Conservation (phyloP, 805 yeast species). For the Lipomyces starkeyi region DNA sequence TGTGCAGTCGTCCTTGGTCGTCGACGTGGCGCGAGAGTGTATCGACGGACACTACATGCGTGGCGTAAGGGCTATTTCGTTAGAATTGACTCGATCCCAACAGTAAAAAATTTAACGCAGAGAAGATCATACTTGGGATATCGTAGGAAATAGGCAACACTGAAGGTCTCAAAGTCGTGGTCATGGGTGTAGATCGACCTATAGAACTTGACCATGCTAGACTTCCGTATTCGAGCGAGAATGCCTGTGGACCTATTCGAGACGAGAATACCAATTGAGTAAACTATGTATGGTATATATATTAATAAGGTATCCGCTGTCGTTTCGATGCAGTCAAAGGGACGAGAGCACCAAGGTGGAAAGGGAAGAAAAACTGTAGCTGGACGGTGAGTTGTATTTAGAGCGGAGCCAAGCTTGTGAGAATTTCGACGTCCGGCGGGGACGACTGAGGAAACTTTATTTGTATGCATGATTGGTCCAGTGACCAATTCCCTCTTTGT, state of each 20-base stretch:
- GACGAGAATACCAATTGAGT: not conserved
- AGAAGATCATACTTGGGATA: constrained; percentile 33
- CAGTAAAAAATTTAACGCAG: not conserved
- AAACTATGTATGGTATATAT: not conserved
- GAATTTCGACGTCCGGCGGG: not conserved
- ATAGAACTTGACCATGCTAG: constrained; percentile 34
- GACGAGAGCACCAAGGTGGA: not conserved
- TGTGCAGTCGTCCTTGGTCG: constrained; percentile 65
- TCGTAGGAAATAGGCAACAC: constrained; percentile 35
- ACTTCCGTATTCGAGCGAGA: not conserved
- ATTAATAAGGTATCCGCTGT: not conserved
- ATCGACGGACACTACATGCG: constrained; percentile 84
- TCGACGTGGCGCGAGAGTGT: constrained; percentile 69
- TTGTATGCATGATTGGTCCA: not conserved
- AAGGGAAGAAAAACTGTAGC: not conserved
- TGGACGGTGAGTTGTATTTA: not conserved
- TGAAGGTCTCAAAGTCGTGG: constrained; percentile 35
- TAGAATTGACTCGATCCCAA: not conserved
- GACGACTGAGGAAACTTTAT: not conserved
- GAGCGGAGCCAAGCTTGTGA: not conserved
- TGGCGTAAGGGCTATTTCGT: constrained; percentile 71
- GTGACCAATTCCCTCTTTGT: not conserved
- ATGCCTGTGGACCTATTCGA: not conserved
- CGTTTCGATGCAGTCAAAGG: not conserved
- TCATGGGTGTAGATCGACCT: constrained; percentile 32